Percentiles rank a stretch among this genome's conserved stretches.
phyloP scores from a whole-genome alignment of 2,329 filamentous ascomycete species.

The Hymenoscyphus fructigenus region DNA sequence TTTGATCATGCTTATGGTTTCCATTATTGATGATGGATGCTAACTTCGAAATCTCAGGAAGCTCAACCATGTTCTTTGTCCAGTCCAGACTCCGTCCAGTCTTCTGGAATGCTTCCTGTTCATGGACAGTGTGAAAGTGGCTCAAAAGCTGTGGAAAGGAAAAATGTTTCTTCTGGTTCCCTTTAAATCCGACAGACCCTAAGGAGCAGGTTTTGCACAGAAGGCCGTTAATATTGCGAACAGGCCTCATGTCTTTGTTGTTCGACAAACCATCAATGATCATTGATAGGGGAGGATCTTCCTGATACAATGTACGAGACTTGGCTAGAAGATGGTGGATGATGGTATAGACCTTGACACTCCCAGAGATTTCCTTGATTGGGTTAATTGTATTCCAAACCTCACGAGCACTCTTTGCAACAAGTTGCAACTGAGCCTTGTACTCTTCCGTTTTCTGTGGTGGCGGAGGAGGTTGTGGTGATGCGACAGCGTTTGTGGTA shows the following conservation, averaged over 20 bases:
- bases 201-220: constrained; percentile 54
- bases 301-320: constrained; percentile 57
- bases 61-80: constrained; percentile 57
- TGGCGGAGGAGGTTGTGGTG: constrained; percentile 9
- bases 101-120: constrained; percentile 32
- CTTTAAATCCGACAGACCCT: constrained; percentile 30
- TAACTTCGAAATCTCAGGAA: constrained; percentile 53
- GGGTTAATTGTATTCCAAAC: constrained; percentile 62
- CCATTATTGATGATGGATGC: constrained; percentile 48
- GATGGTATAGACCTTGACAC: constrained; percentile 61
- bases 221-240: constrained; percentile 54
- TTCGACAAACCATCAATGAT: constrained; percentile 60
- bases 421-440: constrained; percentile 48
- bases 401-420: constrained; percentile 56
- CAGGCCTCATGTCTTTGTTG: constrained; percentile 55
- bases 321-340: constrained; percentile 61
- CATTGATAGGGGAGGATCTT: constrained; percentile 55
- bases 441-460: constrained; percentile 44
- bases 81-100: constrained; percentile 46
- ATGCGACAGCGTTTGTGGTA: constrained; percentile 28
- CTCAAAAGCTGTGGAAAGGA: constrained; percentile 61
- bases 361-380: constrained; percentile 60
- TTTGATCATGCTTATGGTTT: constrained; percentile 56
- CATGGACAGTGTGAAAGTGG: constrained; percentile 50
- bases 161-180: constrained; percentile 43